These are phyloP conservation scores for Cudoniella acicularis DNA, from an alignment of 495 filamentous ascomycete species.

Conservation along the genomic window DNA sequence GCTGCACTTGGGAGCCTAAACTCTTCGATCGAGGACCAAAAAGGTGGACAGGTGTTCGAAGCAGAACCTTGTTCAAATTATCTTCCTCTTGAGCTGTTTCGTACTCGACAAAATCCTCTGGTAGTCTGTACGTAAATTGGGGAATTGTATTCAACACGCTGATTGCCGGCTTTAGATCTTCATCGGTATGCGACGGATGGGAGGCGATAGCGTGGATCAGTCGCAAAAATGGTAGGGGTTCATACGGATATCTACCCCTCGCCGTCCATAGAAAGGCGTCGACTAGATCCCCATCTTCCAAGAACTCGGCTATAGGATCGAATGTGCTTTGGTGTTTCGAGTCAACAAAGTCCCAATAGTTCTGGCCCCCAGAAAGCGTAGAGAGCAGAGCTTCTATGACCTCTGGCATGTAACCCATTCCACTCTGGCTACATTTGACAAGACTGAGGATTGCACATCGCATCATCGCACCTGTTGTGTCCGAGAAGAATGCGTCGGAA, in stretches of 20 bases:
- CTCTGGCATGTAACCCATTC: constrained; percentile 62
- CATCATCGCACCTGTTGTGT: constrained; percentile 44
- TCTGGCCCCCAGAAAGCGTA: constrained; percentile 50
- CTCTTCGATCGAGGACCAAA: constrained; percentile 41
- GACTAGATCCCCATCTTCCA: constrained; percentile 52
- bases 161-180: constrained; percentile 33
- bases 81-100: constrained; percentile 78
- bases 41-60: constrained; percentile 45
- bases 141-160: constrained; percentile 58
- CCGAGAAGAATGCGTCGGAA: constrained; percentile 41
- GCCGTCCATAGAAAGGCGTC: constrained; percentile 56
- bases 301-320: constrained; percentile 48
- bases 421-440: constrained; percentile 49
- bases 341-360: constrained; percentile 46
- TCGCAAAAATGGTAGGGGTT: constrained; percentile 74
- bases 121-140: constrained; percentile 69
- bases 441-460: constrained; percentile 62
- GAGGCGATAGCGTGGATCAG: constrained; percentile 53
- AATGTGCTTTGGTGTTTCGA: not conserved
- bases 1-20: not conserved
- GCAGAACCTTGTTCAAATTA: constrained; percentile 62
- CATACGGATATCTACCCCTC: constrained; percentile 77
- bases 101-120: constrained; percentile 63
- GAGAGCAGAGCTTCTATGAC: constrained; percentile 59
- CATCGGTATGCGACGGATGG: constrained; percentile 43